phyloP scores from a whole-genome alignment of 1,284 basidiomycete genomes.

The Cerrena zonata region DNA sequence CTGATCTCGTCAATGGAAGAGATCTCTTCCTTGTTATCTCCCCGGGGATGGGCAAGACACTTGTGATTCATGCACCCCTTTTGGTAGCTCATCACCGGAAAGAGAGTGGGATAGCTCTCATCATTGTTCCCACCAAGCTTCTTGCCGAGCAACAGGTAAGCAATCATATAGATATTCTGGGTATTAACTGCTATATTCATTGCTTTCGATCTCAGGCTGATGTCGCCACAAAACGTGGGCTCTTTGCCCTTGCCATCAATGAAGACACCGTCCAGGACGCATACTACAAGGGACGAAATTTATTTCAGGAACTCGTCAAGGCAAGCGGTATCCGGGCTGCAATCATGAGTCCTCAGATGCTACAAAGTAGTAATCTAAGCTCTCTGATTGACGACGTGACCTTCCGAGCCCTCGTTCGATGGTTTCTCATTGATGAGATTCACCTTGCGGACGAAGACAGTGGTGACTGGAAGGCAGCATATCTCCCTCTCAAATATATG shows the following conservation, averaged over 20 bases:
- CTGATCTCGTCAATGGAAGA: slow-evolving; percentile 2
- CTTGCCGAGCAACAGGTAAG: slow-evolving; percentile 2
- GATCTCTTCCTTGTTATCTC: slow-evolving; percentile 5
- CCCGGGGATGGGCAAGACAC: slow-evolving; percentile 1
- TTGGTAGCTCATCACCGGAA: neutral
- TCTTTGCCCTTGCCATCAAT: slow-evolving; percentile 7
- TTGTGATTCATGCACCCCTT: neutral
- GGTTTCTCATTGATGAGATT: slow-evolving; percentile 8
- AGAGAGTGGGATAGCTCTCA: neutral
- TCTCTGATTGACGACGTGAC: neutral
- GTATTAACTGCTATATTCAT: neutral
- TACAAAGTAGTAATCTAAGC: neutral
- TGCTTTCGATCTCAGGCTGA: neutral
- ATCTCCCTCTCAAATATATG: slow-evolving; percentile 8
- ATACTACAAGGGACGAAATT: neutral
- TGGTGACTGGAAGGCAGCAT: neutral
- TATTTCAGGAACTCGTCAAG: slow-evolving; percentile 2
- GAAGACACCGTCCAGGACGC: slow-evolving; percentile 5
- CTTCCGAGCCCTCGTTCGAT: neutral
- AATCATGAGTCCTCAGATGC: slow-evolving; percentile 9
- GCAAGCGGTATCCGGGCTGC: slow-evolving; percentile 4
- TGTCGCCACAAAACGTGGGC: neutral
- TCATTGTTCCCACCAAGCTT: slow-evolving; percentile 1
- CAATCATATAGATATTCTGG: neutral
- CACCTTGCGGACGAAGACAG: neutral